Evolutionary conservation across 768 basidiomycete species (phyloP).

Genomic region (Lactarius hatsudake): DNA sequence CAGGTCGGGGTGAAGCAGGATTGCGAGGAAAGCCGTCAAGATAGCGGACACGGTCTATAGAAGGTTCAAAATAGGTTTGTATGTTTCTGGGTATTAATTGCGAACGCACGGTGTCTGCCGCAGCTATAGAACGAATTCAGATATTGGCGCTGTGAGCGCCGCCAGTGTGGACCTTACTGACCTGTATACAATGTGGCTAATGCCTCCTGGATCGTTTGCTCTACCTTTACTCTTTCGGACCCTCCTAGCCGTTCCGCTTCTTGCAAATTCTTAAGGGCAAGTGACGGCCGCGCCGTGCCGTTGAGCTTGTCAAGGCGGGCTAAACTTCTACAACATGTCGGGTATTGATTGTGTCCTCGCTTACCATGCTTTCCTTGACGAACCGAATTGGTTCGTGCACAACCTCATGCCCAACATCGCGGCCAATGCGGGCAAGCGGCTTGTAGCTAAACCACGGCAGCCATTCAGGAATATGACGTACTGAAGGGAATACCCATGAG

Average conservation of each 20-base stretch:
- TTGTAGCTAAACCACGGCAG: slow-evolving; percentile 15
- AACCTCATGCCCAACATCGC: not conserved
- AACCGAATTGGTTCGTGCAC: slow-evolving; percentile 1
- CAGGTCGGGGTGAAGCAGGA: slow-evolving; percentile 31
- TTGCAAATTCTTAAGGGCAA: slow-evolving; percentile 6
- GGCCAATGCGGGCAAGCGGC: slow-evolving; percentile 1
- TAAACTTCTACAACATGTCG: not conserved
- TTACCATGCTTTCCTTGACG: slow-evolving; percentile 17
- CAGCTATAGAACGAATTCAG: slow-evolving; percentile 1
- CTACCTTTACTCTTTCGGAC: not conserved
- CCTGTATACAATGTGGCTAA: slow-evolving; percentile 9
- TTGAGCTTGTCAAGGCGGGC: not conserved
- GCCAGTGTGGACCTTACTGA: not conserved
- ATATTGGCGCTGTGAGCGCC: too few species aligned
- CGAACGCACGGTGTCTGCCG: slow-evolving; percentile 6
- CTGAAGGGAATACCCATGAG: not conserved
- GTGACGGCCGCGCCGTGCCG: slow-evolving; percentile 13
- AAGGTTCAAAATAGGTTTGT: not conserved
- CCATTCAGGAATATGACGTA: slow-evolving; percentile 14
- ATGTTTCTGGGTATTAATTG: not conserved
- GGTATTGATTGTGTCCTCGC: not conserved
- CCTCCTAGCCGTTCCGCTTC: not conserved
- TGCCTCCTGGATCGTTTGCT: not conserved
- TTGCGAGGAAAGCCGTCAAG: slow-evolving; percentile 31
- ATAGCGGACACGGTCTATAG: slow-evolving; percentile 28